These are phyloP conservation scores for Lophiotrema nucula DNA, from an alignment of 495 filamentous ascomycete genomes.

Conservation along the genomic window DNA sequence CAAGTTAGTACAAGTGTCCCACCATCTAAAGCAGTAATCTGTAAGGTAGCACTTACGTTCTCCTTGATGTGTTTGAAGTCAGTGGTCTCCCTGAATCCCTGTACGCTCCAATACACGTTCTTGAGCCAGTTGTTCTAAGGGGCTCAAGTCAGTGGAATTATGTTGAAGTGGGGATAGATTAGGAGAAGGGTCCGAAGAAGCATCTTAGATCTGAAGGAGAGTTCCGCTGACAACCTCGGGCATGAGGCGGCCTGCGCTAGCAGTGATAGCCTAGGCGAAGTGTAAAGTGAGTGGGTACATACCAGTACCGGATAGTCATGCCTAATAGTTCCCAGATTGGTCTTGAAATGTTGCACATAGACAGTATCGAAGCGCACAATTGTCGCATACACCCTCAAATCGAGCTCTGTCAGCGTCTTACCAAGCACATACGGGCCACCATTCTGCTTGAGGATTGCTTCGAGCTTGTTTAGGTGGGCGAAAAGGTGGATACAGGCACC, in stretches of 20 bases:
- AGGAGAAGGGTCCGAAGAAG: too few species aligned
- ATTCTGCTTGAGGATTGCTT: slow-evolving; percentile 45
- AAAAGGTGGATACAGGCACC: slow-evolving; percentile 49
- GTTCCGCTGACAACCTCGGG: too few species aligned
- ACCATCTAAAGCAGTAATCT: neutral
- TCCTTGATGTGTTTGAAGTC: slow-evolving; percentile 57
- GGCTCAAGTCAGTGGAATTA: too few species aligned
- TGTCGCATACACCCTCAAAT: slow-evolving; percentile 52
- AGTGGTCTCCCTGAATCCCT: slow-evolving; percentile 41
- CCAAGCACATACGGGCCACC: slow-evolving; percentile 52
- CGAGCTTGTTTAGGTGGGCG: slow-evolving; percentile 53
- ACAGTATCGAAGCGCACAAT: slow-evolving; percentile 52
- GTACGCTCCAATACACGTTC: slow-evolving; percentile 52
- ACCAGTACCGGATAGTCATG: slow-evolving; percentile 53
- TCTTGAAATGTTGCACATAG: slow-evolving; percentile 60
- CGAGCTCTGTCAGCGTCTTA: slow-evolving; percentile 50
- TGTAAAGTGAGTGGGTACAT: too few species aligned
- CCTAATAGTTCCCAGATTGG: slow-evolving; percentile 54
- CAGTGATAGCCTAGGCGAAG: too few species aligned
- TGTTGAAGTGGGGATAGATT: too few species aligned
- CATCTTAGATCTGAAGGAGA: too few species aligned
- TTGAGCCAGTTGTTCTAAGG: slow-evolving; percentile 55
- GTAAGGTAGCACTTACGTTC: slow-evolving; percentile 43
- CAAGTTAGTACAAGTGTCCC: neutral
- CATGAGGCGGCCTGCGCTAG: too few species aligned